Evolutionary conservation across 805 yeast genomes (phyloP), one percentile per base, ranked within the genome.

Genomic region (Yarrowia sp.): DNA sequence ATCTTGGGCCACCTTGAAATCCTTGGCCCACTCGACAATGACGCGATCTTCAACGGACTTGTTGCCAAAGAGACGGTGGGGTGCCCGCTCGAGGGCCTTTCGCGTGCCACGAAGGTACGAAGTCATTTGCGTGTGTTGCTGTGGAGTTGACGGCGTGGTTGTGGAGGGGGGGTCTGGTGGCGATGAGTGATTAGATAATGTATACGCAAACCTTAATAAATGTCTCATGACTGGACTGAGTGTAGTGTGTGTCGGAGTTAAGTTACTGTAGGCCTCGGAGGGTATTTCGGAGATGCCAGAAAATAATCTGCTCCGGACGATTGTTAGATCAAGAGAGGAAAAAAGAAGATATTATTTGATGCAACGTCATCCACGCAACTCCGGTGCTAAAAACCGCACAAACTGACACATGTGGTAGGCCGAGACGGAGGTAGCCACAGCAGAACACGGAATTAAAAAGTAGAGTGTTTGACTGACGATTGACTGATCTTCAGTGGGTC

Each of bases 1-100:
- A 10, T 67, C 68, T 35, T 74, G 74, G 38, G 77, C 76, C 38
- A 70, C 69, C 41, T 69, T 66, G 64, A 75, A 70, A 55, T 75
- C 77, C 66, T 73, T 71, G 38, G 74, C 68, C 78, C 77, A 75
- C 47, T 71, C 76, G 41, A 72, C 66, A 47, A 75, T 68, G 18
- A 73, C 67, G 42, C 73, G 67, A 67, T 75, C 76, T 65, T 75
- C 78, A 28, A 70, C 68, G 13, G 74, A 67, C 66, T 74, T 75
- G 67, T 67, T 66, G 38, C 78, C 78, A n/a, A 72, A 61, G 15
- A 75, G 67, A 28, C 73, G 69, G 67, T 75, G 78, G 17, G 78
- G 78, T 2, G 77, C 70, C 45, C 78, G 69, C 51, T 69, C 74
- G 39, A 75, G 69, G 35, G 77, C 78, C 67, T 75, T 75, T 62